Conservation (phyloP, 768 basidiomycete species). For the Pluteus cervinus region DNA sequence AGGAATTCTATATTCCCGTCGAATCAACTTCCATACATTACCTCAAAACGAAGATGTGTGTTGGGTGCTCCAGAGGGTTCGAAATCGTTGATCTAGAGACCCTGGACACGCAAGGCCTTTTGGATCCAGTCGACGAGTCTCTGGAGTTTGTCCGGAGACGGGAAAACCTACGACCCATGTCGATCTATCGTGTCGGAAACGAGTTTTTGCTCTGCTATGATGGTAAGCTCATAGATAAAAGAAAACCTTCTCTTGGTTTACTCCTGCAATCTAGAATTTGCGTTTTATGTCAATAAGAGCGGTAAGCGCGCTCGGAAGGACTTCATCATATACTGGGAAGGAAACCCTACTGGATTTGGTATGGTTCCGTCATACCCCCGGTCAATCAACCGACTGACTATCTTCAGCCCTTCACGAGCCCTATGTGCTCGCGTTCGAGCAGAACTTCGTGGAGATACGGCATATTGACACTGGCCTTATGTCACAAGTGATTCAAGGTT, state of each 20-base stretch:
- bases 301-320: constrained; percentile 86
- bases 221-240: constrained; percentile 44
- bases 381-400: constrained; percentile 5
- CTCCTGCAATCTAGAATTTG: constrained; percentile 67
- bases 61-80: constrained; percentile 95
- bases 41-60: constrained; percentile 94
- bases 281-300: constrained; percentile 97
- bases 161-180: constrained; percentile 87
- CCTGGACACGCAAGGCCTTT: constrained; percentile 90
- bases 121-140: constrained; percentile 87
- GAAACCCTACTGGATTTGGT: constrained; percentile 92
- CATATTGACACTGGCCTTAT: constrained; percentile 90
- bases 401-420: constrained; percentile 86
- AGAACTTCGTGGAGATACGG: constrained; percentile 93
- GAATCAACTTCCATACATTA: constrained; percentile 97
- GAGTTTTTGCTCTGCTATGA: constrained; percentile 98
- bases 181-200: constrained; percentile 94
- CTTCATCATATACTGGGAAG: constrained; percentile 98
- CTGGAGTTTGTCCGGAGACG: constrained; percentile 91
- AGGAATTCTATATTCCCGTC: constrained; percentile 99
- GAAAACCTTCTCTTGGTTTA: constrained; percentile 5
- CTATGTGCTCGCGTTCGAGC: constrained; percentile 94
- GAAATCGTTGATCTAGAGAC: constrained; percentile 98
- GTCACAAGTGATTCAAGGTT: constrained; percentile 93
- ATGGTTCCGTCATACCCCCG: constrained; percentile 18